phyloP scores from a whole-genome alignment of 371 early-diverging fungal species.

The Mucor plumbeus region DNA sequence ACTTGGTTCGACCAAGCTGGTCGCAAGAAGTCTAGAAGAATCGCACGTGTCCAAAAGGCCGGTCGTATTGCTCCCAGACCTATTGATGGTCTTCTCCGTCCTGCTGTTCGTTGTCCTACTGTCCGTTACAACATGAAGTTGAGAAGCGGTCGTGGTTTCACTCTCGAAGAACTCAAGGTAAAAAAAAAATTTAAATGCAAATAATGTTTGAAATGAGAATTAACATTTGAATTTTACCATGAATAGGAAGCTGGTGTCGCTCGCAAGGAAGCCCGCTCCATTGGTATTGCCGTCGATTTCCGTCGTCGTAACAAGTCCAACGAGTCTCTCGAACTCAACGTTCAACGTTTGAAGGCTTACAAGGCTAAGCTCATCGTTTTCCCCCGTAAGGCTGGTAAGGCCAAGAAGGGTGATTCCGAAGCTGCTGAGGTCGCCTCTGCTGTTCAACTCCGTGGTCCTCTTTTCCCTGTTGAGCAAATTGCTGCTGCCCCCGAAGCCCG shows the following conservation, averaged over 20 bases:
- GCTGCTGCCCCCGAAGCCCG: constrained; percentile 75
- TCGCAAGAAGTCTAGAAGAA: constrained; percentile 90
- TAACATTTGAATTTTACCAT: not conserved
- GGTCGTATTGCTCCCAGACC: constrained; percentile 96
- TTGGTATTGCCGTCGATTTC: constrained; percentile 99
- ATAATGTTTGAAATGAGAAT: not conserved
- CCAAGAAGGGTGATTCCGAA: constrained; percentile 75
- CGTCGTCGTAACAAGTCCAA: constrained; percentile 97
- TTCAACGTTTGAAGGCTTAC: constrained; percentile 97
- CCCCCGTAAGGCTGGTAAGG: constrained; percentile 82
- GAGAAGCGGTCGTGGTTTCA: constrained; percentile 99
- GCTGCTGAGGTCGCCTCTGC: constrained; percentile 71
- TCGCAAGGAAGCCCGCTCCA: constrained; percentile 93
- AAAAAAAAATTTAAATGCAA: not conserved
- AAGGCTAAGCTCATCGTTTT: constrained; percentile 82
- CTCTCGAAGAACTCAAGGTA: constrained; percentile 97
- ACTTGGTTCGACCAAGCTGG: constrained; percentile 99
- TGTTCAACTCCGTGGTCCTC: constrained; percentile 73
- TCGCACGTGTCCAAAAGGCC: constrained; percentile 94
- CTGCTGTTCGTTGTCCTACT: constrained; percentile 98
- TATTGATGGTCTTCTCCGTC: constrained; percentile 96
- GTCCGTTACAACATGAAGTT: constrained; percentile 99
- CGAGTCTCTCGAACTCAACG: constrained; percentile 96
- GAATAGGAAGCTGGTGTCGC: constrained; percentile 89
- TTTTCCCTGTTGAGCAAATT: constrained; percentile 78